A percentile compares a stretch with the other conserved stretches of the same genome.
These are phyloP conservation scores for Phialemoniopsis sp. DNA, from an alignment of 2,329 filamentous ascomycete species.

Conservation along the genomic window DNA sequence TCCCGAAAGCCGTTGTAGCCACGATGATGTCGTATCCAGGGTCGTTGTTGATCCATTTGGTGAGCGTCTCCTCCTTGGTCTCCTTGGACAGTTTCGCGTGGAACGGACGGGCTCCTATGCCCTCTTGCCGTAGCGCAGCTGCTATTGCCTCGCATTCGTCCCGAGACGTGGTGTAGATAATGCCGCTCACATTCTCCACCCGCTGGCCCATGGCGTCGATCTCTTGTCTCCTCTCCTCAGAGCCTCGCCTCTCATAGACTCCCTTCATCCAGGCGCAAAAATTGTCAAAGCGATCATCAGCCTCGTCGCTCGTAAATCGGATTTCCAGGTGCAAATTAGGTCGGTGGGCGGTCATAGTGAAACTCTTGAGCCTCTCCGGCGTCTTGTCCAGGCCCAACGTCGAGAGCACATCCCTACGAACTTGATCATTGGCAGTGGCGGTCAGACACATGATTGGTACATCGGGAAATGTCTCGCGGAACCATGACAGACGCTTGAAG, in stretches of 20 bases:
- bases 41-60: slow-evolving; percentile 68
- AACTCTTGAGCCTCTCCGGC: slow-evolving; percentile 61
- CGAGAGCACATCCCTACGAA: slow-evolving; percentile 76
- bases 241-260: slow-evolving; percentile 67
- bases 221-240: slow-evolving; percentile 54
- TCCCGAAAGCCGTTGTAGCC: slow-evolving; percentile 92
- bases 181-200: slow-evolving; percentile 64
- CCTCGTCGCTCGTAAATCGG: slow-evolving; percentile 73
- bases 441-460: slow-evolving; percentile 92
- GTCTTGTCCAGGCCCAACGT: slow-evolving; percentile 64
- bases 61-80: slow-evolving; percentile 66
- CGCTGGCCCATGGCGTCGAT: slow-evolving; percentile 50
- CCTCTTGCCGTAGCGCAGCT: slow-evolving; percentile 58
- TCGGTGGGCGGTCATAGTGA: slow-evolving; percentile 78
- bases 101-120: slow-evolving; percentile 71
- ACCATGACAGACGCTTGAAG: slow-evolving; percentile 84
- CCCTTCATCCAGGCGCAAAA: slow-evolving; percentile 72
- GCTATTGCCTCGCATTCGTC: slow-evolving; percentile 72
- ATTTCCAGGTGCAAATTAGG: slow-evolving; percentile 90
- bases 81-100: slow-evolving; percentile 65
- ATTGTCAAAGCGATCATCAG: slow-evolving; percentile 67
- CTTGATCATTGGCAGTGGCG: slow-evolving; percentile 79
- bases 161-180: slow-evolving; percentile 75
- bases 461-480: slow-evolving; percentile 74
- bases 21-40: slow-evolving; percentile 87